Base-by-base conservation (phyloP, 2,329 filamentous ascomycete species). In the Alternaria solani region DNA sequence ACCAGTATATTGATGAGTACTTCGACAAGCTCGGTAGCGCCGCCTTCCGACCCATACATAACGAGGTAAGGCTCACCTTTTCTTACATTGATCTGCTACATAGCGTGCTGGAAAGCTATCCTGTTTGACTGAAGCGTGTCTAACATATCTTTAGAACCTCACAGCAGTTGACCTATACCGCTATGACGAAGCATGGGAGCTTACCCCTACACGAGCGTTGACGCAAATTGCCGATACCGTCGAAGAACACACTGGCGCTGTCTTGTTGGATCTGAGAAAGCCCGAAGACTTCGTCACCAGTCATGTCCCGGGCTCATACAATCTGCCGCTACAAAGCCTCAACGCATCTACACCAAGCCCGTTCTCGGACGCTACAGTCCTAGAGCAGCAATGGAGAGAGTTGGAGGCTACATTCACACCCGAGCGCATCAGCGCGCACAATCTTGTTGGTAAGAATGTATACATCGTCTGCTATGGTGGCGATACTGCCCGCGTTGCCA, bases 1-100 rank as follows among this genome's bases (percentile, higher is more conserved):
- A 89, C 63, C 87, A 89, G 68, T 89, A 89, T 60, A 82, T 89
- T 44, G 78, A 82, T 25, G 85, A 86, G 64, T 89, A 89, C 67
- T 89, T 88, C 64, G 79, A 84, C 26, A 87, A 87, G 65, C 76
- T 88, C 11, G 81, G 79, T 2, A 64, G 78, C 1, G 75, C 78
- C 2, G 38, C 55, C 1, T 70, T 70, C 20, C 63, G 55, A 7
- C 58, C 64, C 2, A 70, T 70, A 41, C 60, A 57, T 7, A 69
- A 70, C 12, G 18, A 66, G 20, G 68, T 65, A 62, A 25, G 55
- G 43, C 1, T 3, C 5, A 1, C 20, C 18, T 36, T 20, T 46
- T 39, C 32, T 5, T 18, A 2, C 9, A 2, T 12, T 14, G 3
- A 2, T 16, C 12, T 4, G 12, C 7, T 28, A 4, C 16, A 32